Evolutionary conservation across 805 yeast genomes (phyloP), one percentile per base, ranked within the genome.

Genomic region (Wickerhamomyces tratensis): DNA sequence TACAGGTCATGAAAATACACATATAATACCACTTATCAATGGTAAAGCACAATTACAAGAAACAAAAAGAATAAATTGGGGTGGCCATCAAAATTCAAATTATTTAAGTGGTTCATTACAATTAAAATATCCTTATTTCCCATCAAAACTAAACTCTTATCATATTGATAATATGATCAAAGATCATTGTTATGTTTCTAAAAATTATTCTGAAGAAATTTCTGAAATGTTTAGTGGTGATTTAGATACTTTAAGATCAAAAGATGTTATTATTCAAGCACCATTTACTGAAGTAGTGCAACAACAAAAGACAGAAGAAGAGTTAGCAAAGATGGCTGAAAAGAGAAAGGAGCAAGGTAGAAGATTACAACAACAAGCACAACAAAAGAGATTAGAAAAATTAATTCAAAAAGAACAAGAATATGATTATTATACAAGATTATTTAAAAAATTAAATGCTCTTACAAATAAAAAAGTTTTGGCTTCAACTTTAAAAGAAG

Each of bases 311-410:
- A 66, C 87, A 0, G 93, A 82, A 46, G 96, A 86, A 59, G 97
- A 91, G 57, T 61, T 89, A 26, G 78, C 76, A 20, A 60, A 73
- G 26, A 88, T 85, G 48, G 82, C 89, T 1, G 91, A 83, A 49
- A 80, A 82, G 56, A 73, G 95, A 46, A 74, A 76, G 52, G 96
- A 88, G 56, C 84, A 83, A 48, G 97, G 97, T 8, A 76, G 82
- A 48, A 71, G 95, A 49, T 69, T 94, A 47, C 98, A 93, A 63
- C 95, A 86, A 54, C 96, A 88, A 61, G 97, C 97, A 0, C 88
- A 82, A 52, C 82, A 80, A 54, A 82, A 80, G 49, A 68, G 98
- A 43, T 60, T 79, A 9, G 96, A 91, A 57, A 88, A 86, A 54
- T 63, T 86, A 38, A 68, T 77, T 13, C 87, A 87, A 58, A 83